A percentile compares a stretch with the other conserved stretches of the same genome.
Evolutionary conservation across 1,284 basidiomycete genomes (phyloP).

Genomic region (Peniophora sp.): DNA sequence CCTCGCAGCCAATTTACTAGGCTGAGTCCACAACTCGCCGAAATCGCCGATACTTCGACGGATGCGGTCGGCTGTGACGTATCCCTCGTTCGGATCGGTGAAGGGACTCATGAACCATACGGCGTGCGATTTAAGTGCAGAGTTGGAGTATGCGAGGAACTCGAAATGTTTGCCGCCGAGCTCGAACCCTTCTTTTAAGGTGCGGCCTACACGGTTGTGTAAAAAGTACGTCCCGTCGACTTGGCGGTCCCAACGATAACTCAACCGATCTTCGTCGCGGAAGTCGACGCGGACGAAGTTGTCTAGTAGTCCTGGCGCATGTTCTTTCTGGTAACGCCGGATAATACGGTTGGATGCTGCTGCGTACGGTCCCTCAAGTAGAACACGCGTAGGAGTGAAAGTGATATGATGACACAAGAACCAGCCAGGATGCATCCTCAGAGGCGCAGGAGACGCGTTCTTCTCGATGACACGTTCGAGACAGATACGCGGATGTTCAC

Average conservation of each 20-base stretch:
- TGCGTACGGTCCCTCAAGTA: conserved; percentile 61
- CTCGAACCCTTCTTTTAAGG: conserved; percentile 51
- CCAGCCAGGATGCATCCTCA: conserved; percentile 17
- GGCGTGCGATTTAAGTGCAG: conserved; percentile 56
- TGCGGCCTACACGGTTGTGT: conserved; percentile 45
- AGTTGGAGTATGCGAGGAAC: conserved; percentile 67
- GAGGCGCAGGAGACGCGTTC: not conserved
- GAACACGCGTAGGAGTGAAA: conserved; percentile 60
- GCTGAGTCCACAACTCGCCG: conserved; percentile 40
- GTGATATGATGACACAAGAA: conserved; percentile 53
- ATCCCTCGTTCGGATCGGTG: conserved; percentile 21
- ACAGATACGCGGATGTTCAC: conserved; percentile 36
- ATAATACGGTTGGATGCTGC: conserved; percentile 58
- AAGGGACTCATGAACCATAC: conserved; percentile 71
- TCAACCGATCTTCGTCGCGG: conserved; percentile 60
- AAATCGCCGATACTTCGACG: conserved; percentile 58
- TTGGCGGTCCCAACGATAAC: conserved; percentile 54
- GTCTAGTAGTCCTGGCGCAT: conserved; percentile 26
- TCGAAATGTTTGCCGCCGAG: conserved; percentile 61
- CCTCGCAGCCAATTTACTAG: conserved; percentile 72
- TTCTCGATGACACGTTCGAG: conserved; percentile 30
- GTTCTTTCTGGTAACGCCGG: conserved; percentile 39
- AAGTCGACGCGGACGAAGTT: conserved; percentile 74
- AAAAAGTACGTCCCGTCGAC: conserved; percentile 41
- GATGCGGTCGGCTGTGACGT: conserved; percentile 45